Conservation (phyloP, 1,139 yeast genomes). For the Suhomyces bolitotheri region DNA sequence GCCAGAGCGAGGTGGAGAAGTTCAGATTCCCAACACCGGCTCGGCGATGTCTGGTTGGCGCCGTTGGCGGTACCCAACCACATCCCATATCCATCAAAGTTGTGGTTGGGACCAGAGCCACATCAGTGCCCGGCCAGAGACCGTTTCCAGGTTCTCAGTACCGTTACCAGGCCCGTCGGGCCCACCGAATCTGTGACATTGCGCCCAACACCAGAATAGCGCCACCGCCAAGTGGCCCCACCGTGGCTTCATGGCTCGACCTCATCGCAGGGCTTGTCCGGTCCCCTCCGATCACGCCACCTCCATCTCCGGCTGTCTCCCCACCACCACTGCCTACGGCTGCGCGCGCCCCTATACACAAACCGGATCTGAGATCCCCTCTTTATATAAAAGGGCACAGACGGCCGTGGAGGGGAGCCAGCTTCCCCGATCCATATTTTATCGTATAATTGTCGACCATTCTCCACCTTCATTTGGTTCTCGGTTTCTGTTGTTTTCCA, state of each 20-base stretch:
- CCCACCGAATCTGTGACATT: background rate
- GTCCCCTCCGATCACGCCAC: conserved; percentile 8
- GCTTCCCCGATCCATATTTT: background rate
- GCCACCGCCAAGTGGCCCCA: conserved; percentile 1
- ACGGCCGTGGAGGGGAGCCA: too few relatives aligned
- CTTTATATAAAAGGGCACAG: background rate
- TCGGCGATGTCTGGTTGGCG: too few relatives aligned
- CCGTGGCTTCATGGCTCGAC: background rate
- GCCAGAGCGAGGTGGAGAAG: too few relatives aligned
- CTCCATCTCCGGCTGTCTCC: conserved; percentile 6
- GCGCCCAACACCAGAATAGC: background rate
- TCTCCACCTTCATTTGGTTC: too few relatives aligned
- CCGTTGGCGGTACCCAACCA: too few relatives aligned
- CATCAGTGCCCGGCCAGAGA: too few relatives aligned
- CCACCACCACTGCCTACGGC: conserved; percentile 5
- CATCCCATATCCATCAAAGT: too few relatives aligned
- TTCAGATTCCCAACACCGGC: too few relatives aligned
- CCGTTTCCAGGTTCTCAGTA: too few relatives aligned
- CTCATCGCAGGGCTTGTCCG: conserved; percentile 2
- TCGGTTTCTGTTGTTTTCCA: too few relatives aligned
- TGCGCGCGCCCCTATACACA: conserved; percentile 11
- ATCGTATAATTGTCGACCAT: too few relatives aligned
- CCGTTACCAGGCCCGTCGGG: background rate
- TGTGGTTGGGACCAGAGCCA: too few relatives aligned
- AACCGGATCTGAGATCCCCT: conserved; percentile 4